phyloP scores from a whole-genome alignment of 1,284 basidiomycete species.

The Malassezia caprae region DNA sequence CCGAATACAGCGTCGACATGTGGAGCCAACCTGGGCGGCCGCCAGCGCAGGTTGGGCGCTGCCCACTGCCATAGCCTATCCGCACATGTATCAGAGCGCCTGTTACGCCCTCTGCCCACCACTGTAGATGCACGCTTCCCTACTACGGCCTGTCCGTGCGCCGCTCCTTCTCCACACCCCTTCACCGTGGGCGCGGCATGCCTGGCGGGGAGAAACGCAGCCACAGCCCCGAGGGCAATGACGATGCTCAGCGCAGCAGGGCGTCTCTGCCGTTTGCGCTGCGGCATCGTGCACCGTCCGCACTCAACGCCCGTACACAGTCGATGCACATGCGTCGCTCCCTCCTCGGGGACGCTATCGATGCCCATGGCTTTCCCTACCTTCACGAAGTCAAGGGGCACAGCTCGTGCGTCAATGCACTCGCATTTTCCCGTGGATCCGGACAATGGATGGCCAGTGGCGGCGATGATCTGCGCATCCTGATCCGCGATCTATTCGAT shows the following conservation, averaged over 20 bases:
- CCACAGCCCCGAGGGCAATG: not conserved
- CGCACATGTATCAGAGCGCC: too few relatives aligned
- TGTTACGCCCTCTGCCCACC: not conserved
- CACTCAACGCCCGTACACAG: not conserved
- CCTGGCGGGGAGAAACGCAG: not conserved
- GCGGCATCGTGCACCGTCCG: not conserved
- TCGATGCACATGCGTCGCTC: slow-evolving; percentile 6
- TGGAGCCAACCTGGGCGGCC: not conserved
- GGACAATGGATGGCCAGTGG: slow-evolving; percentile 19
- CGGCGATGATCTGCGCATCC: slow-evolving; percentile 17
- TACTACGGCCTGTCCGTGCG: not conserved
- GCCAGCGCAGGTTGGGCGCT: too few relatives aligned
- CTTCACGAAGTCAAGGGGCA: slow-evolving; percentile 16
- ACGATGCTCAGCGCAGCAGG: not conserved
- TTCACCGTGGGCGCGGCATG: not conserved
- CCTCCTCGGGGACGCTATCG: slow-evolving; percentile 2
- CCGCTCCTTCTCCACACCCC: not conserved
- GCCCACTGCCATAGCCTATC: not conserved
- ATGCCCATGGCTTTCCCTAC: slow-evolving; percentile 2
- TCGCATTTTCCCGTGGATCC: slow-evolving; percentile 11
- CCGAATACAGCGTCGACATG: slow-evolving; percentile 73
- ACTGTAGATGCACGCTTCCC: not conserved
- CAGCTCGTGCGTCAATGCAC: slow-evolving; percentile 18
- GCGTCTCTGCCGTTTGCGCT: not conserved
- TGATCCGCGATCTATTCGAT: slow-evolving; percentile 16